Evolutionary conservation across 768 basidiomycete genomes (phyloP), one percentile per base, ranked within the genome.

Genomic region (Phallus indusiatus): DNA sequence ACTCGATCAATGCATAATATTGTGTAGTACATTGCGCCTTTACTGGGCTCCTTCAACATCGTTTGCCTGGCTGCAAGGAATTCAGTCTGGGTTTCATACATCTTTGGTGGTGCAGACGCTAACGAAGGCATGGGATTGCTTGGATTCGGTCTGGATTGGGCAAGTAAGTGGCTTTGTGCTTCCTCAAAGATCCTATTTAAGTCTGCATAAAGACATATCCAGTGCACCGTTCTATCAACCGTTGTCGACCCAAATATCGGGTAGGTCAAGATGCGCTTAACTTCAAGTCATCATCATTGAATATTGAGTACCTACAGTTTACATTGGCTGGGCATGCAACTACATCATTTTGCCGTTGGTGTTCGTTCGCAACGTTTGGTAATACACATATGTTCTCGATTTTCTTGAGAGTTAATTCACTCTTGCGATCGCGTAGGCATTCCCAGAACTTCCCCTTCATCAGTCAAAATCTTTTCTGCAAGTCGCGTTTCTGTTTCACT

Each of bases 61-160:
- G 76, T 81, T 81, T 64, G 33, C 73, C 63, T 81, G 5, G 50
- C 50, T 16, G 50, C 28, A 34, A 22, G 77, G 56, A 81, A 64
- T 72, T 72, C 42, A 75, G 0, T 71, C 77, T 1, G 53, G n/a
- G 67, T 85, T 64, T 84, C 82, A 4, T 80, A 82, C 59, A 62
- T 87, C 0, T 86, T 88, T 60, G 86, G 86, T 28, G 86, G 86
- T 7, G 71, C 78, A 2, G 74, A 79, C 35, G 83, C 77, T 24
- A 87, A 86, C 63, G 85, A 87, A 67, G 85, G 84, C 0, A 72
- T 87, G 46, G 85, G 85, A 0, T 64, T 86, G n/a, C 57, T 81
- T 47, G 79, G 78, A 35, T 59, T 87, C 46, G 80, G 80, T 16
- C 76, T 86, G 48, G 85, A 86, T 64, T 87, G 83, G 83, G 80